These are phyloP conservation scores for Phytopythium litorale DNA, from an alignment of 352 stramenopile genomes.

Conservation along the genomic window DNA sequence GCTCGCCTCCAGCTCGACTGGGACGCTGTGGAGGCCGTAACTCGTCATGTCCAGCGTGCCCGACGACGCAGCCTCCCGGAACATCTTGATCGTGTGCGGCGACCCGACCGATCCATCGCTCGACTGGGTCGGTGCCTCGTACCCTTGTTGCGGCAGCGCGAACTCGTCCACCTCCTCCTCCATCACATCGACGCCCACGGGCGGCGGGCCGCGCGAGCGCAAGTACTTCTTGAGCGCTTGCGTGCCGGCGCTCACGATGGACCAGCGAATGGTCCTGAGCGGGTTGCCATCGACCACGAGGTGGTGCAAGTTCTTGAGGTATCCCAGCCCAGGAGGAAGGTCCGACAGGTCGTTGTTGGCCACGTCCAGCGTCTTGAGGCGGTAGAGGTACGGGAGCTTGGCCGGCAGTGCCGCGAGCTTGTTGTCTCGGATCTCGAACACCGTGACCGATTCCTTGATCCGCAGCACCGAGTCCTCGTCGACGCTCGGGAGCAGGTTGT, in stretches of 20 bases:
- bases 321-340: conserved; percentile 68
- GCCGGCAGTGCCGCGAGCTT: conserved; percentile 55
- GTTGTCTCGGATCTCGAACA: conserved; percentile 82
- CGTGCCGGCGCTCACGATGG: conserved; percentile 57
- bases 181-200: conserved; percentile 48
- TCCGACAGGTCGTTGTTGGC: conserved; percentile 80
- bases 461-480: conserved; percentile 55
- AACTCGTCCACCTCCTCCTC: conserved; percentile 74
- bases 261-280: conserved; percentile 63
- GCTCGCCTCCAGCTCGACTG: conserved; percentile 18
- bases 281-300: conserved; percentile 76
- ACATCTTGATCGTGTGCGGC: conserved; percentile 19
- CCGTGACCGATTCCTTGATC: conserved; percentile 60
- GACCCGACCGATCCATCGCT: conserved; percentile 1
- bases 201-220: conserved; percentile 57
- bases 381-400: conserved; percentile 49
- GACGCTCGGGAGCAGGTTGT: conserved; percentile 57
- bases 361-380: conserved; percentile 79
- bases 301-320: conserved; percentile 76
- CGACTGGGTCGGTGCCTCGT: not conserved
- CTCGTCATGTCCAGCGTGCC: conserved; percentile 45
- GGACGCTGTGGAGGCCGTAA: conserved; percentile 25
- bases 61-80: conserved; percentile 55
- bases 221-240: conserved; percentile 84
- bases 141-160: conserved; percentile 11